Base-by-base conservation (phyloP, 352 stramenopile genomes). In the Globisporangium rhizosaccharum region DNA sequence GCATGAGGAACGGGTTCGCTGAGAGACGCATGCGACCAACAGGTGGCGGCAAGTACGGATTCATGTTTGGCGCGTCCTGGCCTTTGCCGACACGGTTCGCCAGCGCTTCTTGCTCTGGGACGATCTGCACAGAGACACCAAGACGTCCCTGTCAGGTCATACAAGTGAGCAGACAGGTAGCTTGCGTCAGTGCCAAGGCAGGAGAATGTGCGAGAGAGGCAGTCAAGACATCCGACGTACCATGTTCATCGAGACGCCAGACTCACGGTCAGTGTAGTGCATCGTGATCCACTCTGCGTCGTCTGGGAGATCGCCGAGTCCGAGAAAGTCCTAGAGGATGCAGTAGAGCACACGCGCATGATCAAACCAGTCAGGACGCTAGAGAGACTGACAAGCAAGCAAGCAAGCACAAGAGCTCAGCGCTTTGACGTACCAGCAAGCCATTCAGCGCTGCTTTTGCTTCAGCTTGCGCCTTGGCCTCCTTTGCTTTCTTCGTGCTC, bases 11-110 rank as follows among this genome's bases (percentile, higher is more conserved):
- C 2, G 90, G 90, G 57, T 97, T 97, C 3, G 84, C 73, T 0
- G 76, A 84, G 23, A 94, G 68, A 3, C 86, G 78, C 56, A 98
- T 82, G 8, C 92, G 70, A 8, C 92, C 92, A 14, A 92, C 84
- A 1, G 91, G 87, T 30, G 82, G 85, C 18, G 92, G 89, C 18
- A 97, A 57, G 65, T 96, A 96, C 20, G 92, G 92, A 44, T 97
- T 96, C 42, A 86, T 70, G 65, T 98, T 98, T 12, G 92, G 92
- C 0, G 92, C 67, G 9, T 77, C 79, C 36, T 91, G 82, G 1
- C 88, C 92, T 41, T 76, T 82, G 28, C 92, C 92, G 3, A 92
- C 88, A 0, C 75, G 75, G 58, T 88, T 86, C 12, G 73, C 64
- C 8, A 76, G 44, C 0, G 88, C 89, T 53, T 96, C 77, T 23